Evolutionary conservation across 1,139 yeast species (phyloP).

Genomic region (Candida labiduridarum): DNA sequence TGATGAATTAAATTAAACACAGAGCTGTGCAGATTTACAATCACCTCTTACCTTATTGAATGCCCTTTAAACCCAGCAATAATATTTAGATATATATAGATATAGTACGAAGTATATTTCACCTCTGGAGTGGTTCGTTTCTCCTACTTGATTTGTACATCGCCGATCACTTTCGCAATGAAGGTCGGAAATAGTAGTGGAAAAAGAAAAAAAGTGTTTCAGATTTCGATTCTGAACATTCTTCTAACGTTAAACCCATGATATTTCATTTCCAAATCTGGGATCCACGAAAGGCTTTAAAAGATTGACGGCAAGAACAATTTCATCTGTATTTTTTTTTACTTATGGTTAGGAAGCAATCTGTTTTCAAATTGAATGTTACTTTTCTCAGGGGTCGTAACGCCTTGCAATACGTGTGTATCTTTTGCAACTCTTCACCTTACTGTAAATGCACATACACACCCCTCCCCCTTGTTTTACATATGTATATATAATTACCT

Average conservation of each 20-base stretch:
- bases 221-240: background rate
- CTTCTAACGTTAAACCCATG: background rate
- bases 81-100: no score
- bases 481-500: background rate
- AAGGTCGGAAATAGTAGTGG: no score
- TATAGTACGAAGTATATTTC: no score
- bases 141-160: no score
- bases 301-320: background rate
- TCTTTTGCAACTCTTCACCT: background rate
- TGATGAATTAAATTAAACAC: no score
- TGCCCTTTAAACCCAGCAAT: no score
- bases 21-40: no score
- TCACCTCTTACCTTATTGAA: no score
- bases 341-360: background rate
- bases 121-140: no score
- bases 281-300: background rate
- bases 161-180: no score
- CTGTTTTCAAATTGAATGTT: constrained; percentile 2
- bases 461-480: background rate
- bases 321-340: background rate
- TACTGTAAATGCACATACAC: background rate
- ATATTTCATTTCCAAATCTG: background rate
- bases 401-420: background rate
- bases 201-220: background rate
- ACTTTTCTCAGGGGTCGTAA: background rate